These are phyloP conservation scores for Sideroxylon spinosum DNA, from an alignment of 179 eudicot species.

Conservation along the genomic window DNA sequence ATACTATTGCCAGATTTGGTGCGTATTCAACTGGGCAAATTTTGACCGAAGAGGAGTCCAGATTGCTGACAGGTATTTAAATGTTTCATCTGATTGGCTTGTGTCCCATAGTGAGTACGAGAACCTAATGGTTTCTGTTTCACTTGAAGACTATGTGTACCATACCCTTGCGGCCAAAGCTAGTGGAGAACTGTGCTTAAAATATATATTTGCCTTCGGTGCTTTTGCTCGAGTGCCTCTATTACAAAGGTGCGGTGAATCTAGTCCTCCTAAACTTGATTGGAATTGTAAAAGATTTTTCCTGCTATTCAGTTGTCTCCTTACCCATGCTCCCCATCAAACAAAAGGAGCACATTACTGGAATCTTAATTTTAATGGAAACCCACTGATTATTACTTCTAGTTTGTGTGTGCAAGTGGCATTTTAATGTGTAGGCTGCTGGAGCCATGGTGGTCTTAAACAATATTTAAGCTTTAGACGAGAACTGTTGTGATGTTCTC, in stretches of 20 bases:
- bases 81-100: background rate
- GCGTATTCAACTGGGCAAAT: conserved; percentile 55
- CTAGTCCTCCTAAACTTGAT: background rate
- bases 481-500: too few species aligned
- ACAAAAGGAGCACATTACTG: too few species aligned
- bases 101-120: background rate
- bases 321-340: background rate
- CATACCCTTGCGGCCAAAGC: conserved; percentile 95
- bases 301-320: background rate
- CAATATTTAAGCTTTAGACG: too few species aligned
- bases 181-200: conserved; percentile 94
- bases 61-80: conserved; percentile 59
- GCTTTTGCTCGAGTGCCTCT: conserved; percentile 87
- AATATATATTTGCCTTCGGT: conserved; percentile 88
- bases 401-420: too few species aligned
- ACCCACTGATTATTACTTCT: too few species aligned
- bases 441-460: too few species aligned
- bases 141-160: conserved; percentile 69
- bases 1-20: conserved; percentile 81
- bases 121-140: background rate
- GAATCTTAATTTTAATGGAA: too few species aligned
- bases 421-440: too few species aligned
- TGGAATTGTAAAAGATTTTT: background rate
- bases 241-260: conserved; percentile 46
- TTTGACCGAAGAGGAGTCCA: conserved; percentile 65